These are phyloP conservation scores for Nicotiana obtusifolia DNA, from an alignment of 257 asterid species.

Conservation along the genomic window DNA sequence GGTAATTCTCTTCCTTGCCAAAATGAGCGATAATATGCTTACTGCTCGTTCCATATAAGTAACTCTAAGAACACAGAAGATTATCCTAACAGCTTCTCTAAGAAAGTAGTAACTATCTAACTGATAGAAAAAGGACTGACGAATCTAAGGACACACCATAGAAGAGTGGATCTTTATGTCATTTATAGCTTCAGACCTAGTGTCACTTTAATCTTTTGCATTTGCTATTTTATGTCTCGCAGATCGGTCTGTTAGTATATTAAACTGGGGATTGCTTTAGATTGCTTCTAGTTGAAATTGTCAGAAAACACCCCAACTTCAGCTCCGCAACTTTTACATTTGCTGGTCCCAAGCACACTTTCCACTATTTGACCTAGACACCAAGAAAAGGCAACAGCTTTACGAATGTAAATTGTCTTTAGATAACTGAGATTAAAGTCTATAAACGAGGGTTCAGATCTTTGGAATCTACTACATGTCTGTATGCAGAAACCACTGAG, in stretches of 20 bases:
- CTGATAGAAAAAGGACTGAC: background rate
- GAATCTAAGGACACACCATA: background rate
- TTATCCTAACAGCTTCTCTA: background rate
- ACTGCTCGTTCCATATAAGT: background rate
- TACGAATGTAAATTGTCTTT: background rate
- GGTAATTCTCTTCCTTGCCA: conserved; percentile 1
- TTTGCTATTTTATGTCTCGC: background rate
- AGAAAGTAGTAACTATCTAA: background rate
- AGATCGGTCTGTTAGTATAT: background rate
- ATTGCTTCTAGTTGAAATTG: background rate
- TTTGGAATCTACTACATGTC: background rate
- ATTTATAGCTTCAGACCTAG: background rate
- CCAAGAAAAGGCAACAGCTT: background rate
- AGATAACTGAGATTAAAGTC: background rate
- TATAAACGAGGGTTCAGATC: background rate
- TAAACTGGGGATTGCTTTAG: background rate
- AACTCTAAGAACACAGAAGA: background rate
- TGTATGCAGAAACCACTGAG: background rate
- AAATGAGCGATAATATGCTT: background rate
- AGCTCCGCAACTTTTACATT: background rate
- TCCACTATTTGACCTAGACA: background rate
- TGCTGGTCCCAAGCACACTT: background rate
- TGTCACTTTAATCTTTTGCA: background rate
- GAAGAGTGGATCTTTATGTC: background rate
- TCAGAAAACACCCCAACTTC: background rate